Evolutionary conservation across 139 green algal species (phyloP).

Genomic region (Zygnema circumcarinatum): DNA sequence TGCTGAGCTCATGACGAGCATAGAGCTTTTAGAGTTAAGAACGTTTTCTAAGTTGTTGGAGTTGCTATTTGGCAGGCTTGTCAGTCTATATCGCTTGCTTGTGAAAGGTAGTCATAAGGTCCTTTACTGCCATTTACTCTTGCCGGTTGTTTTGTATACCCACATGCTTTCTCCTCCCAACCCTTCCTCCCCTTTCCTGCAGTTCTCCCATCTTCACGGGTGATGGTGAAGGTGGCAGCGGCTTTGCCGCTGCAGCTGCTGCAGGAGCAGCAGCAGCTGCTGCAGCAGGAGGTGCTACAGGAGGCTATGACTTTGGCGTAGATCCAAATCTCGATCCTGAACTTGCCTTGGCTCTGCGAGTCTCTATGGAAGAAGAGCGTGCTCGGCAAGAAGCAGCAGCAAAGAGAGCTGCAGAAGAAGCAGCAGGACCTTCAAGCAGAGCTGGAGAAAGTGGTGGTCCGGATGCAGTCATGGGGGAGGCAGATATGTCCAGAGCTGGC

Average conservation of each 20-base stretch:
- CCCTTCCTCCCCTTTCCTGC: too few species aligned
- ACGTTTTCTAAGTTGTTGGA: too few species aligned
- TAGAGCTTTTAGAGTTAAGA: too few species aligned
- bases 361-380: conserved; percentile 97
- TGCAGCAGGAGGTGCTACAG: conserved; percentile 60
- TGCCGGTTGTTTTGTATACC: too few species aligned
- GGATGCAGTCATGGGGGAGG: conserved; percentile 11
- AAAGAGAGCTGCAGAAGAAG: conserved; percentile 29
- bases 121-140: too few species aligned
- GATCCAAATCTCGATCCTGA: conserved; percentile 98
- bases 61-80: too few species aligned
- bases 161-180: too few species aligned
- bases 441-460: background rate
- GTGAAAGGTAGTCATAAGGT: too few species aligned
- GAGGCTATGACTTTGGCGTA: conserved; percentile 93
- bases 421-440: conserved; percentile 5
- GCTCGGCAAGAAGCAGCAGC: conserved; percentile 80
- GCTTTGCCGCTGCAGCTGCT: conserved; percentile 64
- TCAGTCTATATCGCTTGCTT: too few species aligned
- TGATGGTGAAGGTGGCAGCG: conserved; percentile 64
- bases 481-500: conserved; percentile 14
- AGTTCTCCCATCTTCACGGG: conserved; percentile 90
- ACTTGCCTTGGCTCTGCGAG: conserved; percentile 86
- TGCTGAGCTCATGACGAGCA: too few species aligned
- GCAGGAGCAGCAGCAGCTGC: conserved; percentile 57